phyloP scores from a whole-genome alignment of 2,329 filamentous ascomycete genomes.

The Ilyonectria sp. region DNA sequence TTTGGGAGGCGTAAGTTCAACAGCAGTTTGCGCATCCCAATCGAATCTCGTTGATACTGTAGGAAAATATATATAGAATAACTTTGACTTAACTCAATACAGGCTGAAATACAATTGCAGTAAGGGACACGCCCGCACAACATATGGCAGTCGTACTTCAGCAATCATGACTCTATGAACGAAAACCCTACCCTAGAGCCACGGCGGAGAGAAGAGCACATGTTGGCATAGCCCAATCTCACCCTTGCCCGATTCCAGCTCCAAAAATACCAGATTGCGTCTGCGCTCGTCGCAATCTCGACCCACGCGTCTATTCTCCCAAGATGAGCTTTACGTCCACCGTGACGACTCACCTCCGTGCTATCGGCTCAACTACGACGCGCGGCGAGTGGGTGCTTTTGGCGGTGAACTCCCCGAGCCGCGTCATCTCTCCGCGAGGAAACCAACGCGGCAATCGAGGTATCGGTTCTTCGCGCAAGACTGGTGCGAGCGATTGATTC shows the following conservation, averaged over 20 bases:
- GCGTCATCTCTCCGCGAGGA: slow-evolving; percentile 2
- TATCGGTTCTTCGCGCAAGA: neutral
- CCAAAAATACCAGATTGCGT: neutral
- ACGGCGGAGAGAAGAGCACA: neutral
- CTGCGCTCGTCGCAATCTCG: neutral
- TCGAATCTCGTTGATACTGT: no score
- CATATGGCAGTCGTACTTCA: neutral
- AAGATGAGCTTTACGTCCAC: slow-evolving; percentile 1
- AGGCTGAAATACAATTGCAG: no score
- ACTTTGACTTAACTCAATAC: no score
- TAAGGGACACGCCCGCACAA: neutral
- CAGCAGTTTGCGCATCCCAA: no score
- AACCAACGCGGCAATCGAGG: neutral
- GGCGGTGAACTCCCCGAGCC: slow-evolving; percentile 3
- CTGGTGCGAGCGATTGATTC: neutral
- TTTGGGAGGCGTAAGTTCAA: no score
- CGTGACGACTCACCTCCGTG: neutral
- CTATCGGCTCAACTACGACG: neutral
- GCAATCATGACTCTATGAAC: neutral
- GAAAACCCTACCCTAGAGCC: neutral
- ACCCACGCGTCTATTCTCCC: neutral
- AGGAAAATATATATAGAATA: no score
- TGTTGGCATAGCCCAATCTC: neutral
- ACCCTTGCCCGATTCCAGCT: neutral
- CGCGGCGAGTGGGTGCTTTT: slow-evolving; percentile 1